phyloP scores from a whole-genome alignment of 345 rosid genomes.

The Arabidopsis arenosa region DNA sequence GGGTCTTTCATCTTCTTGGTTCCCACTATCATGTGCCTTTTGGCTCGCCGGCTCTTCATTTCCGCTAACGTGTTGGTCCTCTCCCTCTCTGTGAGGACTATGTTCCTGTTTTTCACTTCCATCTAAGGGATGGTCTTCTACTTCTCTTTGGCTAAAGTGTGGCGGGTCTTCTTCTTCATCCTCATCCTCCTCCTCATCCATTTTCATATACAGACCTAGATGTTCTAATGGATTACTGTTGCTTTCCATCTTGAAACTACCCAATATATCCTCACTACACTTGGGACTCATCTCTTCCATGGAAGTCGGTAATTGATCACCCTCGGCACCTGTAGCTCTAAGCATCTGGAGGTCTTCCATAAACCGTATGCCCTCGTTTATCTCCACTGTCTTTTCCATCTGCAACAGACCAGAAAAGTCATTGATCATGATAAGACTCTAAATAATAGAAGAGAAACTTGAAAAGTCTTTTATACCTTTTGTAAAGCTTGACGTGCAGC shows the following conservation, averaged over 20 bases:
- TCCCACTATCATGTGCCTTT: conserved; percentile 8
- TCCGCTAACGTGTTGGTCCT: neutral
- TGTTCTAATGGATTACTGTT: conserved; percentile 77
- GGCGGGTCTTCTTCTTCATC: conserved; percentile 68
- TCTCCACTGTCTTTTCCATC: conserved; percentile 96
- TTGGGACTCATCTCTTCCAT: conserved; percentile 65
- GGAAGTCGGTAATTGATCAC: conserved; percentile 51
- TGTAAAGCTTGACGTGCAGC: conserved; percentile 87
- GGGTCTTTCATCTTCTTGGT: conserved; percentile 5
- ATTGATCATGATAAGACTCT: neutral
- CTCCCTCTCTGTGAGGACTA: conserved; percentile 15
- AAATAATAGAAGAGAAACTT: conserved; percentile 13
- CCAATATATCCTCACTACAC: conserved; percentile 53
- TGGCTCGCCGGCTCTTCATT: conserved; percentile 10
- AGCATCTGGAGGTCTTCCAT: conserved; percentile 91
- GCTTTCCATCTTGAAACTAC: conserved; percentile 75
- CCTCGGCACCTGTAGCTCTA: conserved; percentile 55
- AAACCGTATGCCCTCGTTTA: conserved; percentile 75
- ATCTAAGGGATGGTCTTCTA: conserved; percentile 30
- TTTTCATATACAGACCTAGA: conserved; percentile 82
- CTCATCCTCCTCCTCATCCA: conserved; percentile 62
- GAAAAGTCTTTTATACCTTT: conserved; percentile 52
- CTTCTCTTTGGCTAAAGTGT: conserved; percentile 38
- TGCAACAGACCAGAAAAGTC: conserved; percentile 43
- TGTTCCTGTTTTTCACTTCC: conserved; percentile 10